These are phyloP conservation scores for Chalara sp. DNA, from an alignment of 2,329 filamentous ascomycete genomes.

Conservation along the genomic window DNA sequence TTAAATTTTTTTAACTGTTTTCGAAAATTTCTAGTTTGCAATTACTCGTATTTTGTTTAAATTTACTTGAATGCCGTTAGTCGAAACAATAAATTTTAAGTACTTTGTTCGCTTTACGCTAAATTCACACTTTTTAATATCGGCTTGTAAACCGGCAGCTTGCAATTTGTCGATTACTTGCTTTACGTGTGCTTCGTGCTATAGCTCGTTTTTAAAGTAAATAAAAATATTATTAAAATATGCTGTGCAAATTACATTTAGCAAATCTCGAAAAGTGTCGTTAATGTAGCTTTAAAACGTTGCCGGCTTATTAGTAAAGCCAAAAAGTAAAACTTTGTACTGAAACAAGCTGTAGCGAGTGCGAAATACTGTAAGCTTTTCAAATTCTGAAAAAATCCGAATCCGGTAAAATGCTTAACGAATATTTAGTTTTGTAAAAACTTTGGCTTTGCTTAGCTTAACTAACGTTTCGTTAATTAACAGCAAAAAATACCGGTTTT, in stretches of 20 bases:
- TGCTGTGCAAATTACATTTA: conserved; percentile 1
- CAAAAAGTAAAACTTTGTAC: conserved; percentile 2
- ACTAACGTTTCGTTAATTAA: background rate
- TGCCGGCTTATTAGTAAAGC: background rate
- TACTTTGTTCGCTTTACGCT: conserved; percentile 1
- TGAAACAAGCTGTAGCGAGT: too few species aligned
- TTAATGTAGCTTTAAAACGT: conserved; percentile 6
- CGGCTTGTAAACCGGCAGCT: conserved; percentile 1
- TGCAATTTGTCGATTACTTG: background rate
- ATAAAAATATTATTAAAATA: background rate
- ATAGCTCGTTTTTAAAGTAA: background rate
- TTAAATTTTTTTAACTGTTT: background rate
- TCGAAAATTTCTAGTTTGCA: background rate
- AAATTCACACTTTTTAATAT: conserved; percentile 6
- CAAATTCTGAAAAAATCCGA: background rate
- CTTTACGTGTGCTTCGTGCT: background rate
- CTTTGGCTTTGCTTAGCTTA: background rate
- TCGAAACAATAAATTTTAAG: conserved; percentile 5
- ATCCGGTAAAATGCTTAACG: conserved; percentile 1
- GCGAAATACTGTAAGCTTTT: background rate
- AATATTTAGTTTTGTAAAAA: conserved; percentile 7
- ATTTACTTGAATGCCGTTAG: conserved; percentile 1
- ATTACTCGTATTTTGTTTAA: background rate
- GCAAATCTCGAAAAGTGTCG: conserved; percentile 1
- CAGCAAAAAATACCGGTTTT: too few species aligned